Percentiles rank a stretch among this genome's conserved stretches.
These are phyloP conservation scores for Teratosphaeriaceae sp. DNA, from an alignment of 2,329 filamentous ascomycete genomes.

Conservation along the genomic window DNA sequence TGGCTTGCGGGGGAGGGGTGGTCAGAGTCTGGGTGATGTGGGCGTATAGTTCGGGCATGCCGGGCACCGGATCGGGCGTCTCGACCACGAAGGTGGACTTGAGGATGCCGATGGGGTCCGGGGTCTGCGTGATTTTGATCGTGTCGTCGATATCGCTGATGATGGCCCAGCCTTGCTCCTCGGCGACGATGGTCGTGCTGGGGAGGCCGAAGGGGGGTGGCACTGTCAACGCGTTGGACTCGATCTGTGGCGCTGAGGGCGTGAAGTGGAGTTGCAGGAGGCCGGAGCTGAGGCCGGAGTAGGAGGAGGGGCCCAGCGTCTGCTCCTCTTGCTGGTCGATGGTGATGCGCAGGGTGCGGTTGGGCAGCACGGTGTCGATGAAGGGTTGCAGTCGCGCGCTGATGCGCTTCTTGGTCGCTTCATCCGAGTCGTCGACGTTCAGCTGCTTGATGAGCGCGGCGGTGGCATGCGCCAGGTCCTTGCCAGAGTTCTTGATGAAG, in stretches of 20 bases:
- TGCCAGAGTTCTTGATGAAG: constrained; percentile 66
- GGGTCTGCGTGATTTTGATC: constrained; percentile 84
- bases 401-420: constrained; percentile 55
- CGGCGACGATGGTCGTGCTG: constrained; percentile 68
- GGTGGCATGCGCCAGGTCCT: constrained; percentile 61
- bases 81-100: constrained; percentile 75
- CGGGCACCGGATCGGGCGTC: constrained; percentile 57
- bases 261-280: constrained; percentile 25
- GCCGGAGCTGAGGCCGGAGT: constrained; percentile 27
- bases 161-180: constrained; percentile 73
- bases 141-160: constrained; percentile 93
- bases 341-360: constrained; percentile 58
- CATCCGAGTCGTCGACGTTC: constrained; percentile 48
- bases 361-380: constrained; percentile 66
- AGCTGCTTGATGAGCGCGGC: constrained; percentile 63
- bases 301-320: constrained; percentile 28
- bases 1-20: not conserved
- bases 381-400: constrained; percentile 68
- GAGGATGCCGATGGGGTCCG: constrained; percentile 72
- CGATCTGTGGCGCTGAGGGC: constrained; percentile 9
- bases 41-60: constrained; percentile 80
- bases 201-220: constrained; percentile 37
- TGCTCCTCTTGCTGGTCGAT: constrained; percentile 41
- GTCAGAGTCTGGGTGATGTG: constrained; percentile 40
- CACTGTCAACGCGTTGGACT: constrained; percentile 17